Percentiles rank a stretch among this genome's conserved stretches.
Conservation (phyloP, 306 rosid species). For the Pyrus betulifolia region DNA sequence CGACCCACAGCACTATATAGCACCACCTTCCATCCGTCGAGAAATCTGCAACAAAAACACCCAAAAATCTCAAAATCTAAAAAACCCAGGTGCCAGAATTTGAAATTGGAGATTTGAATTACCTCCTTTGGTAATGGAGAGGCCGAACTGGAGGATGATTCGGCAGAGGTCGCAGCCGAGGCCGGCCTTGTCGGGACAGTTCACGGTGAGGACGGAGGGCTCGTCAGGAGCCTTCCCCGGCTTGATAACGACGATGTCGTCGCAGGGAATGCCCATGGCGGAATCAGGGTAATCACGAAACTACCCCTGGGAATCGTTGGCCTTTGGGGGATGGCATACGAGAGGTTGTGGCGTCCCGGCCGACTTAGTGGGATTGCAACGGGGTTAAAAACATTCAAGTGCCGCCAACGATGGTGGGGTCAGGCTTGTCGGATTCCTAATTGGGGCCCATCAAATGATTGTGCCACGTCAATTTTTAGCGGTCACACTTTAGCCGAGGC, state of each 20-base stretch:
- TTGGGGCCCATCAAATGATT: not conserved
- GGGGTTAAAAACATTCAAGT: not conserved
- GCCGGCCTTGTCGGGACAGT: constrained; percentile 82
- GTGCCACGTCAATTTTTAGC: not conserved
- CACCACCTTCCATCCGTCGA: constrained; percentile 92
- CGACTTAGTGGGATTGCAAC: not conserved
- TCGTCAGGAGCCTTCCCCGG: constrained; percentile 31
- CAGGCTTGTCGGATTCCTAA: not conserved
- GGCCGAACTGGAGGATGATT: constrained; percentile 63
- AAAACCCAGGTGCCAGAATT: not conserved
- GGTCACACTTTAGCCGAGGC: not conserved
- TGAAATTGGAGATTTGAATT: not conserved
- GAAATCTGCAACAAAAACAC: constrained; percentile 37
- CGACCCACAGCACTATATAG: constrained; percentile 67
- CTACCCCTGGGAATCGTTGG: not conserved
- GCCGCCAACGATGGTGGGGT: not conserved
- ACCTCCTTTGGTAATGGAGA: constrained; percentile 57
- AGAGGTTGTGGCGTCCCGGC: not conserved
- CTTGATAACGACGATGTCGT: constrained; percentile 57
- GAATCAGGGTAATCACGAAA: not conserved
- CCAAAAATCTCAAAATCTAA: not conserved
- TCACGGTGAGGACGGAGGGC: constrained; percentile 54
- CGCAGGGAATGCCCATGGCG: constrained; percentile 59
- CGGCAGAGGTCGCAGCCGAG: constrained; percentile 79
- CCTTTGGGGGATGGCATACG: not conserved